Conservation (phyloP, 768 basidiomycete species). For the Tulasnella sp. region DNA sequence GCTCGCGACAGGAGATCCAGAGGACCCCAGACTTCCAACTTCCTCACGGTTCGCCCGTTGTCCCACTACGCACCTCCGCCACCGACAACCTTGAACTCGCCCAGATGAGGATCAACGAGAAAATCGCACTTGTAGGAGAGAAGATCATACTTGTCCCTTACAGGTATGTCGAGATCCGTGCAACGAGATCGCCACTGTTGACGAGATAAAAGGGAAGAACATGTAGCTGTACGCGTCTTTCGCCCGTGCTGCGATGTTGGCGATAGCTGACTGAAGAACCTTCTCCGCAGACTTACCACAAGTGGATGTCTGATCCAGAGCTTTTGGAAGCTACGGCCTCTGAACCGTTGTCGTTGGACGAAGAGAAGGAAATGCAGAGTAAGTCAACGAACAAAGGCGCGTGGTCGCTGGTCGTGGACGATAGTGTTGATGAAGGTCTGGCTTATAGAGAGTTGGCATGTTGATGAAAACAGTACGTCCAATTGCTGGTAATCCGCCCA, state of each 20-base stretch:
- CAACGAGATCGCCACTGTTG: not conserved
- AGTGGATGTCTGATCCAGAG: constrained; percentile 74
- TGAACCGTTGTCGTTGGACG: constrained; percentile 63
- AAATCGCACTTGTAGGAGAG: constrained; percentile 50
- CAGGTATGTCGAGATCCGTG: constrained; percentile 28
- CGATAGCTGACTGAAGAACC: not conserved
- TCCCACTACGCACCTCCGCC: too few species aligned
- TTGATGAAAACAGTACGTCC: constrained; percentile 64
- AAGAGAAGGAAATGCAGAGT: constrained; percentile 90
- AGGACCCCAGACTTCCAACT: too few species aligned
- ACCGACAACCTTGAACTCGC: too few species aligned
- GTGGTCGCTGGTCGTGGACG: not conserved
- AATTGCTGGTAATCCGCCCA: not conserved
- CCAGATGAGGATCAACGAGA: constrained; percentile 63
- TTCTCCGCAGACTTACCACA: constrained; percentile 55
- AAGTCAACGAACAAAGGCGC: too few species aligned
- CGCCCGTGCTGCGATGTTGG: not conserved
- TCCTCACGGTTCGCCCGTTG: too few species aligned
- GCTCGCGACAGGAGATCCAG: too few species aligned
- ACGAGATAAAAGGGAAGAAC: constrained; percentile 26
- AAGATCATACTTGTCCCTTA: constrained; percentile 75
- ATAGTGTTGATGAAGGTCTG: not conserved
- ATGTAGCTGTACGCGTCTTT: constrained; percentile 30
- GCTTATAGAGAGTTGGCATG: constrained; percentile 63
- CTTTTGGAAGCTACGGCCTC: constrained; percentile 70